Evolutionary conservation across 495 filamentous ascomycete species (phyloP).

Genomic region (Lindgomyces ingoldianus): DNA sequence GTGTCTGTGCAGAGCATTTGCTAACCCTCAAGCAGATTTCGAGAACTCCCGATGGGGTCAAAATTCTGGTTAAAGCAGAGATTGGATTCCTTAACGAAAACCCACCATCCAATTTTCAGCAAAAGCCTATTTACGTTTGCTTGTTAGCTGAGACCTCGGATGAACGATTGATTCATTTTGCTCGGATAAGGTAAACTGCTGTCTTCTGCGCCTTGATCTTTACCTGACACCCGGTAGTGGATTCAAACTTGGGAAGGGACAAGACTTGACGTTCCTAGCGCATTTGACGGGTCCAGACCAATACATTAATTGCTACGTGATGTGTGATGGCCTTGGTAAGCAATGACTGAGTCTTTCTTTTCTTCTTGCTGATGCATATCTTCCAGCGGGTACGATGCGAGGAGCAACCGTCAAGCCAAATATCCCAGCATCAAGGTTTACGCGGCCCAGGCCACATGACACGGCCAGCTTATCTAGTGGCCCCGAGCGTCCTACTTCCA

Average conservation of each 20-base stretch:
- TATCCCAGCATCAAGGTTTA: constrained; percentile 60
- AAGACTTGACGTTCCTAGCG: constrained; percentile 63
- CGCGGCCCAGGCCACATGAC: constrained; percentile 37
- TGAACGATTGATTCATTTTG: constrained; percentile 74
- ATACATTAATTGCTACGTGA: constrained; percentile 68
- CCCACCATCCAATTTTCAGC: constrained; percentile 60
- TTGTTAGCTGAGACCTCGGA: constrained; percentile 76
- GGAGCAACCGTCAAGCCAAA: constrained; percentile 62
- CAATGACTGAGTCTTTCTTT: not conserved
- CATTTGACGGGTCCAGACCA: constrained; percentile 59
- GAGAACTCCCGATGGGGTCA: constrained; percentile 52
- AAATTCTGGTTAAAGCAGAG: constrained; percentile 64
- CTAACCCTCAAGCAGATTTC: constrained; percentile 26
- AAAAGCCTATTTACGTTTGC: constrained; percentile 64
- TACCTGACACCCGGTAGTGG: constrained; percentile 53
- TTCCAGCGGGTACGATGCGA: constrained; percentile 72
- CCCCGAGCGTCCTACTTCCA: constrained; percentile 12
- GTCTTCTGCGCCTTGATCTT: not conserved
- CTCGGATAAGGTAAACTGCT: constrained; percentile 58
- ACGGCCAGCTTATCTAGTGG: not conserved
- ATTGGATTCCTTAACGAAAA: constrained; percentile 74
- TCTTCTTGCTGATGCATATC: constrained; percentile 4
- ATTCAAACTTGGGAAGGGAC: constrained; percentile 62
- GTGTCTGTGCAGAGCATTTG: not conserved
- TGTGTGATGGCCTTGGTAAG: constrained; percentile 84